Conservation (phyloP, 805 yeast genomes). For the Candida nanaspora region DNA sequence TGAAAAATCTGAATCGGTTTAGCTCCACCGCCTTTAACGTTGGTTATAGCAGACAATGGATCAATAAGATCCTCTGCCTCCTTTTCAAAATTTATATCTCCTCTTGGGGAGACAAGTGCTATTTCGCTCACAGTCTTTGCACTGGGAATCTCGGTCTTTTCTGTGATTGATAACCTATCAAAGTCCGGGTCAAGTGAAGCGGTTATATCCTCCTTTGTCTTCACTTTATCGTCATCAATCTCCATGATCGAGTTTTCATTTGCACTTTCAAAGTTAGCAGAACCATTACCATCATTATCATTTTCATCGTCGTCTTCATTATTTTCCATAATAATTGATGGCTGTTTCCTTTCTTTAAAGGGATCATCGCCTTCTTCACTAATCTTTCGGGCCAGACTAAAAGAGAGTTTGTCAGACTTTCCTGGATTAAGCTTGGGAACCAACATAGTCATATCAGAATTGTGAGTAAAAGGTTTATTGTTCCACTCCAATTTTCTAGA, state of each 20-base stretch:
- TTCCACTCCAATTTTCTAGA: neutral
- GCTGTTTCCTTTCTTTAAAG: constrained; percentile 15
- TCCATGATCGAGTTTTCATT: constrained; percentile 6
- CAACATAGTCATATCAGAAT: constrained; percentile 33
- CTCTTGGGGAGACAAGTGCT: neutral
- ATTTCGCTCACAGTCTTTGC: too few species aligned
- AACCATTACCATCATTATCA: neutral
- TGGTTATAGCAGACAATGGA: constrained; percentile 16
- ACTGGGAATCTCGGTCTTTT: constrained; percentile 6
- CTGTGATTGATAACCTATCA: too few species aligned
- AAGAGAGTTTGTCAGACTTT: constrained; percentile 1
- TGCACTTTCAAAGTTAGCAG: too few species aligned
- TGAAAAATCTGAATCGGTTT: neutral
- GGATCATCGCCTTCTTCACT: constrained; percentile 1
- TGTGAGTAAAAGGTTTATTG: constrained; percentile 2
- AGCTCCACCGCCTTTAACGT: constrained; percentile 5
- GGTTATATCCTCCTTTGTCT: constrained; percentile 3
- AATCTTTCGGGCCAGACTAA: constrained; percentile 2
- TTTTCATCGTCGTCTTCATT: constrained; percentile 4
- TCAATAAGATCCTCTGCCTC: constrained; percentile 15
- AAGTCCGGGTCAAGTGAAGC: too few species aligned
- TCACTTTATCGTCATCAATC: constrained; percentile 7
- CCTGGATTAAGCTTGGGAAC: constrained; percentile 19
- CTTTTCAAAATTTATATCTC: neutral
- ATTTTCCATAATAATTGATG: constrained; percentile 1